phyloP scores from a whole-genome alignment of 208 protist species.

The Leishmania amazonensis region DNA sequence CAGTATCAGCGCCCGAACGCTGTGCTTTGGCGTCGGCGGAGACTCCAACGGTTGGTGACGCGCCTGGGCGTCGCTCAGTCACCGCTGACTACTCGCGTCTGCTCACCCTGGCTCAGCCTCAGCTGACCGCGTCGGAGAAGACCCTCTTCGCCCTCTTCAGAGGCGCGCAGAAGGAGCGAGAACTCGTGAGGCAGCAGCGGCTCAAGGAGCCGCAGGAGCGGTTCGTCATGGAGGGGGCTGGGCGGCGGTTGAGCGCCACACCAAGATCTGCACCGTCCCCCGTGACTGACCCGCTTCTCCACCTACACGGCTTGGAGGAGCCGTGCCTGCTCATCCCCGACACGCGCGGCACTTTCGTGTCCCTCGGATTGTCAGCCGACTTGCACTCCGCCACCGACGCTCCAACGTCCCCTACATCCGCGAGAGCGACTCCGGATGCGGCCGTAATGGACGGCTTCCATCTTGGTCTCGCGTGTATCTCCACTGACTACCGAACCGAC shows the following conservation, averaged over 20 bases:
- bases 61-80: not conserved
- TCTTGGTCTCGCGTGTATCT: constrained; percentile 12
- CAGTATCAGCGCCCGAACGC: not conserved
- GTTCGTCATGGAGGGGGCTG: not conserved
- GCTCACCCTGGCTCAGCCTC: constrained; percentile 14
- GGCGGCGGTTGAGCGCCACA: not conserved
- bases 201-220: not conserved
- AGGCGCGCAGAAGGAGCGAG: constrained; percentile 15
- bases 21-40: not conserved
- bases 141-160: constrained; percentile 10
- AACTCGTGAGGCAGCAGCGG: not conserved
- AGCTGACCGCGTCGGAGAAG: constrained; percentile 6
- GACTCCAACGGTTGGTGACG: not conserved
- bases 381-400: not conserved
- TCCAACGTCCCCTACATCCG: not conserved
- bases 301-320: constrained; percentile 25
- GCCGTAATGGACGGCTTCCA: constrained; percentile 9
- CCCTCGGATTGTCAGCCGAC: constrained; percentile 15
- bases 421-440: not conserved
- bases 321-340: constrained; percentile 28
- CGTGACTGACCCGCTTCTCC: constrained; percentile 1
- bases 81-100: not conserved
- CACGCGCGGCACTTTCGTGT: constrained; percentile 4
- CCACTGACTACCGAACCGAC: constrained; percentile 29
- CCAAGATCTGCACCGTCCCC: not conserved